Conservation (phyloP, 306 rosid species). For the Inga oerstediana region DNA sequence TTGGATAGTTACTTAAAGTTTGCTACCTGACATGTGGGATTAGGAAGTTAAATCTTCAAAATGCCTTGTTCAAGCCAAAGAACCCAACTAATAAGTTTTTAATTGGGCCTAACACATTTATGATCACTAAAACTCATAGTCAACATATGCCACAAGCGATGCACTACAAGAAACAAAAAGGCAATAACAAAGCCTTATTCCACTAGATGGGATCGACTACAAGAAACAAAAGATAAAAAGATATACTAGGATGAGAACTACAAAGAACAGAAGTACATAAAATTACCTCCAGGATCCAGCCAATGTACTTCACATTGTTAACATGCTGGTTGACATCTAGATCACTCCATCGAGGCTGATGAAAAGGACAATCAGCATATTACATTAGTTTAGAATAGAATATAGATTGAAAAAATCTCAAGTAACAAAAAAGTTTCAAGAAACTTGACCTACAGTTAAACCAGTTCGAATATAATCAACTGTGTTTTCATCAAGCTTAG, state of each 20-base stretch:
- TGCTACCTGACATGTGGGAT: not conserved
- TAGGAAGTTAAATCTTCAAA: slow-evolving; percentile 9
- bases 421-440: not conserved
- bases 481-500: slow-evolving; percentile 69
- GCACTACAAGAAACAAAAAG: not conserved
- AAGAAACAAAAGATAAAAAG: not conserved
- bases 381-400: slow-evolving; percentile 7
- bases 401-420: slow-evolving; percentile 7
- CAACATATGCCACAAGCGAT: not conserved
- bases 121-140: not conserved
- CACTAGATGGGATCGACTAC: too few species aligned
- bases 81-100: not conserved
- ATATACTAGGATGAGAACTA: not conserved
- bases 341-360: slow-evolving; percentile 96
- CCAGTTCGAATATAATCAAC: slow-evolving; percentile 68
- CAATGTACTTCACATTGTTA: slow-evolving; percentile 96
- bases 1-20: not conserved
- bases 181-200: not conserved
- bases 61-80: not conserved
- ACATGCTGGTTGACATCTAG: slow-evolving; percentile 96
- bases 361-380: not conserved
- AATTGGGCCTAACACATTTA: not conserved
- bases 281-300: slow-evolving; percentile 96
- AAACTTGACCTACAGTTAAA: slow-evolving; percentile 60
- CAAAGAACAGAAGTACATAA: slow-evolving; percentile 16